phyloP scores from a whole-genome alignment of 208 protist species.

The Lotmaria passim region DNA sequence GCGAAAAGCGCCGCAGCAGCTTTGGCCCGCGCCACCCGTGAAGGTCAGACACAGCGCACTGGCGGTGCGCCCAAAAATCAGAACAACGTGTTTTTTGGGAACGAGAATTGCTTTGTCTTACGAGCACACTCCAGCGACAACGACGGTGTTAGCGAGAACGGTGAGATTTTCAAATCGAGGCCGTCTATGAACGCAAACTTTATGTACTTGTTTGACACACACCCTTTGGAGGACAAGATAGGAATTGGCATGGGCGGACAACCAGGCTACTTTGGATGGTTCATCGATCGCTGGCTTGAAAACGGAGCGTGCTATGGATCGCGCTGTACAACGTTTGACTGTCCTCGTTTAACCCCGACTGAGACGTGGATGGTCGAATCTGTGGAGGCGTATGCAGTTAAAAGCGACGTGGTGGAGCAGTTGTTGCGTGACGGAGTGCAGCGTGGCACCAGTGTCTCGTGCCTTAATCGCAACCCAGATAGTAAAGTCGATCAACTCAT shows the following conservation, averaged over 20 bases:
- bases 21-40: slow-evolving; percentile 42
- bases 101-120: slow-evolving; percentile 69
- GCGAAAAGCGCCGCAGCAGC: slow-evolving; percentile 56
- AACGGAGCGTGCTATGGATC: slow-evolving; percentile 46
- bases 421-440: slow-evolving; percentile 4
- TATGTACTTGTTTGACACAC: slow-evolving; percentile 79
- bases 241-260: slow-evolving; percentile 80
- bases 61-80: slow-evolving; percentile 37
- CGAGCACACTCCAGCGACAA: neutral
- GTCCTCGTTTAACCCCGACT: slow-evolving; percentile 43
- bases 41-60: slow-evolving; percentile 34
- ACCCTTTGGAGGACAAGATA: slow-evolving; percentile 51
- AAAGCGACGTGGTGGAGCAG: slow-evolving; percentile 36
- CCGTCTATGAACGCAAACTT: slow-evolving; percentile 70
- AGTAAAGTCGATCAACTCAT: slow-evolving; percentile 52
- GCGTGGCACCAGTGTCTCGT: slow-evolving; percentile 10
- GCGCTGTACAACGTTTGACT: slow-evolving; percentile 62
- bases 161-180: slow-evolving; percentile 37
- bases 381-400: slow-evolving; percentile 71
- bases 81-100: slow-evolving; percentile 69
- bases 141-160: slow-evolving; percentile 4
- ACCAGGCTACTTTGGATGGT: slow-evolving; percentile 68
- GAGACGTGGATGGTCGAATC: slow-evolving; percentile 55
- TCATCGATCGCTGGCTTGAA: slow-evolving; percentile 77
- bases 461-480: slow-evolving; percentile 33